phyloP scores from a whole-genome alignment of 768 basidiomycete species.

The Termitomyces sp. region DNA sequence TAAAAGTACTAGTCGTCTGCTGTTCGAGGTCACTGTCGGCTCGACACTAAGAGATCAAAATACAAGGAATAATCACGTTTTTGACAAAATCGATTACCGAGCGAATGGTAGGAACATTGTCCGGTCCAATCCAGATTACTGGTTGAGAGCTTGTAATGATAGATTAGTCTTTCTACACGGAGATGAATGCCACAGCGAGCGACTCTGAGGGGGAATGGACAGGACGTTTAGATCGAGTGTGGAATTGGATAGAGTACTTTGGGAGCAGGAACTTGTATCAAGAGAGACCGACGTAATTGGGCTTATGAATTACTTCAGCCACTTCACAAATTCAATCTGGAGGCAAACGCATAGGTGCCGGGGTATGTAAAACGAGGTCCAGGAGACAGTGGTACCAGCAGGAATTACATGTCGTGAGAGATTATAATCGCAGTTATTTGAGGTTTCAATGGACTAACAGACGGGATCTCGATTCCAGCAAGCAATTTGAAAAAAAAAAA shows the following conservation, averaged over 20 bases:
- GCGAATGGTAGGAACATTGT: neutral
- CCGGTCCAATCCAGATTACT: neutral
- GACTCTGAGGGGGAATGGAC: neutral
- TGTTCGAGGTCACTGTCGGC: neutral
- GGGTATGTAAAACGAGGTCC: neutral
- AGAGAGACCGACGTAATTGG: neutral
- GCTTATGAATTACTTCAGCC: neutral
- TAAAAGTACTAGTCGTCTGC: neutral
- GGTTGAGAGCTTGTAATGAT: too few species aligned
- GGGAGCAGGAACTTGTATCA: neutral
- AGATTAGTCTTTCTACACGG: neutral
- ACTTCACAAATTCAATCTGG: neutral
- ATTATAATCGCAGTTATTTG: neutral
- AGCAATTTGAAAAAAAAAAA: neutral
- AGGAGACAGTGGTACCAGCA: neutral
- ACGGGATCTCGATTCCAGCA: neutral
- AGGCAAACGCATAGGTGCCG: too few species aligned
- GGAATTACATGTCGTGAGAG: neutral
- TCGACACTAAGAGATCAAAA: neutral
- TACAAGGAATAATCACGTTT: neutral
- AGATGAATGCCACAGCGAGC: neutral
- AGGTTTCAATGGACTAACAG: neutral
- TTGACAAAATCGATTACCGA: neutral
- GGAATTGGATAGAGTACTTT: neutral
- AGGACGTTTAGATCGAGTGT: neutral